These are phyloP conservation scores for Acrasis kona DNA, from an alignment of 78 protist species.

Conservation along the genomic window DNA sequence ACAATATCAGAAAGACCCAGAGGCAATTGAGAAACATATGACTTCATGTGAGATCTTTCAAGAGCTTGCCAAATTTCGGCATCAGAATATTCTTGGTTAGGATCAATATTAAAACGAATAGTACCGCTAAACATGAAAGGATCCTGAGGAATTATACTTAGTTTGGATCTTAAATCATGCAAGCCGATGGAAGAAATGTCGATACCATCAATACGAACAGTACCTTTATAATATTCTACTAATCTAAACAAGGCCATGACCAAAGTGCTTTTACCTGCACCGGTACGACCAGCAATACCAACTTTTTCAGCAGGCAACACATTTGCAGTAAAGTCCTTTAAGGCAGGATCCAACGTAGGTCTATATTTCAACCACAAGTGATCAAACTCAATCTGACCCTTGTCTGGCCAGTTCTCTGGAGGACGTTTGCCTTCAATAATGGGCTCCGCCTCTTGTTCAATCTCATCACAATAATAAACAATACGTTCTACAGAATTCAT, in stretches of 20 bases:
- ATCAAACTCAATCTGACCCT: slow-evolving; percentile 7
- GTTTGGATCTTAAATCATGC: background rate
- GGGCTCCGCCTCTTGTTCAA: slow-evolving; percentile 8
- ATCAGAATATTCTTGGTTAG: slow-evolving; percentile 7
- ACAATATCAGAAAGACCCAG: background rate
- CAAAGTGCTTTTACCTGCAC: slow-evolving; percentile 56
- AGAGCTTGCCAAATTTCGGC: slow-evolving; percentile 2
- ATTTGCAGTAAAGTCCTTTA: no score
- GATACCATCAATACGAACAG: slow-evolving; percentile 31
- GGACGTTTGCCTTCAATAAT: slow-evolving; percentile 19
- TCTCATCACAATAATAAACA: slow-evolving; percentile 9
- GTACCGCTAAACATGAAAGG: slow-evolving; percentile 27
- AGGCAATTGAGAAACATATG: background rate
- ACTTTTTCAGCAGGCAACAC: slow-evolving; percentile 60
- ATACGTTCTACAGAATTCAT: slow-evolving; percentile 68
- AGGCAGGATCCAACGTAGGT: slow-evolving; percentile 29
- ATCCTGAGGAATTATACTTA: slow-evolving; percentile 42
- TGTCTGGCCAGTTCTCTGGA: slow-evolving; percentile 18
- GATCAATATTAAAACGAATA: slow-evolving; percentile 26
- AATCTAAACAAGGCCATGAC: slow-evolving; percentile 48
- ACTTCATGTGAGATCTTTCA: background rate
- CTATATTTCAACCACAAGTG: slow-evolving; percentile 28
- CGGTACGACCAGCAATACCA: slow-evolving; percentile 80
- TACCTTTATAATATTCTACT: background rate
- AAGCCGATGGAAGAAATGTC: slow-evolving; percentile 23